Evolutionary conservation across 345 rosid species (phyloP).

Genomic region (Lumnitzera littorea): DNA sequence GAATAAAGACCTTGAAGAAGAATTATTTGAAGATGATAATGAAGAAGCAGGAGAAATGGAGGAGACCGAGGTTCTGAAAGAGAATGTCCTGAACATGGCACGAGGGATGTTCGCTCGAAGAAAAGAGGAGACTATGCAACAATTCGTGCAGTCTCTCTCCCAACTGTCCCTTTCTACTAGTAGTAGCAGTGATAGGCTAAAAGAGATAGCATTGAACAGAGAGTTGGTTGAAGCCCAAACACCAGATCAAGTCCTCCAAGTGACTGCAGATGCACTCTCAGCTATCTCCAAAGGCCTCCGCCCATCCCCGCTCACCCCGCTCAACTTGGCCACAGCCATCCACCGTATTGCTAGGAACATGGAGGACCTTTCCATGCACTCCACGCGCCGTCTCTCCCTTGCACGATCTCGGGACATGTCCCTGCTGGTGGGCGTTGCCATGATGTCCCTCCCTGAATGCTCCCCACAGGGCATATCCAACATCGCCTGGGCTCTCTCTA

Average conservation of each 20-base stretch:
- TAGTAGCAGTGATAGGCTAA: slow-evolving; percentile 26
- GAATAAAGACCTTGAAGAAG: slow-evolving; percentile 22
- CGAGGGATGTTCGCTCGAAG: slow-evolving; percentile 70
- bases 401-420: slow-evolving; percentile 90
- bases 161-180: slow-evolving; percentile 70
- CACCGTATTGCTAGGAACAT: slow-evolving; percentile 90
- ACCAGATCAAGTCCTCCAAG: slow-evolving; percentile 68
- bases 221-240: slow-evolving; percentile 73
- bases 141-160: slow-evolving; percentile 62
- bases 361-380: slow-evolving; percentile 84
- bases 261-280: slow-evolving; percentile 57
- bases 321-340: slow-evolving; percentile 80
- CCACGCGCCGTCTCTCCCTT: slow-evolving; percentile 57
- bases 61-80: slow-evolving; percentile 26
- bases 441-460: slow-evolving; percentile 79
- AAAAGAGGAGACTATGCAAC: slow-evolving; percentile 51
- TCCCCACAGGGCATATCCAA: slow-evolving; percentile 93
- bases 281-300: slow-evolving; percentile 85
- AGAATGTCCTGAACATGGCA: slow-evolving; percentile 45
- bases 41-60: slow-evolving; percentile 28
- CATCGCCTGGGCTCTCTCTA: slow-evolving; percentile 85
- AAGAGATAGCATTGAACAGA: slow-evolving; percentile 68
- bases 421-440: slow-evolving; percentile 78
- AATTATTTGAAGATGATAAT: slow-evolving; percentile 13
- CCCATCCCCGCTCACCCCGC: slow-evolving; percentile 79